A percentile compares a stretch with the other conserved stretches of the same genome.
Conservation (phyloP, 1,139 yeast genomes). For the Pneumocystis jirovecii region DNA sequence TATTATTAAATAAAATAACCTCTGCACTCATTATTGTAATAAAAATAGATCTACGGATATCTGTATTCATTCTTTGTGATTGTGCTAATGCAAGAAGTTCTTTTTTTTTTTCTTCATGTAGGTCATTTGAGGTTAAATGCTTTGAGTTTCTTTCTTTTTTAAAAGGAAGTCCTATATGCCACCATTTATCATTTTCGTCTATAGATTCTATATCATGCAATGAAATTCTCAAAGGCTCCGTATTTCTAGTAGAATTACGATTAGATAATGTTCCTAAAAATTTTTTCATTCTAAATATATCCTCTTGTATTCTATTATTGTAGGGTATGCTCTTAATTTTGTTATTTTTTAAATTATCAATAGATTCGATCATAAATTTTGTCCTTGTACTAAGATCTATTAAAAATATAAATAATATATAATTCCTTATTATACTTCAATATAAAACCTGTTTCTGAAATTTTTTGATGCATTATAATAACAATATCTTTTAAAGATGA, state of each 20-base stretch:
- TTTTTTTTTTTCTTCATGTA: slow-evolving; percentile 51
- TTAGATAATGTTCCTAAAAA: slow-evolving; percentile 35
- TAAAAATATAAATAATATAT: slow-evolving; percentile 19
- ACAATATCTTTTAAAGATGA: slow-evolving; percentile 69
- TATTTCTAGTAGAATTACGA: slow-evolving; percentile 28
- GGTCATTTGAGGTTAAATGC: slow-evolving; percentile 32
- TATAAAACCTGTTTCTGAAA: slow-evolving; percentile 27
- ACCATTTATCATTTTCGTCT: slow-evolving; percentile 85
- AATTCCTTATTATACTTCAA: slow-evolving; percentile 18
- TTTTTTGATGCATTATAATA: slow-evolving; percentile 37
- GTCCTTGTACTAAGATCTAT: slow-evolving; percentile 40
- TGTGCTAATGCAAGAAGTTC: slow-evolving; percentile 82
- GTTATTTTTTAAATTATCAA: slow-evolving; percentile 74
- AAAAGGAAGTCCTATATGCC: slow-evolving; percentile 88
- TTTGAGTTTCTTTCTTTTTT: slow-evolving; percentile 20
- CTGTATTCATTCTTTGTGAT: slow-evolving; percentile 86
- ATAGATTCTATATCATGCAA: slow-evolving; percentile 66
- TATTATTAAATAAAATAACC: background rate
- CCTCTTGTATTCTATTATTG: slow-evolving; percentile 26
- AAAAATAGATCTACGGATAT: slow-evolving; percentile 81
- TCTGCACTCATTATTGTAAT: slow-evolving; percentile 68
- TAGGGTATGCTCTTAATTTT: slow-evolving; percentile 33
- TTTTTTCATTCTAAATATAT: slow-evolving; percentile 52
- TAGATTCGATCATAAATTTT: slow-evolving; percentile 69
- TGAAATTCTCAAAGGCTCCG: slow-evolving; percentile 73